A percentile compares a stretch with the other conserved stretches of the same genome.
phyloP scores from a whole-genome alignment of 75 land plant species.

The Selaginella moellendorffii region DNA sequence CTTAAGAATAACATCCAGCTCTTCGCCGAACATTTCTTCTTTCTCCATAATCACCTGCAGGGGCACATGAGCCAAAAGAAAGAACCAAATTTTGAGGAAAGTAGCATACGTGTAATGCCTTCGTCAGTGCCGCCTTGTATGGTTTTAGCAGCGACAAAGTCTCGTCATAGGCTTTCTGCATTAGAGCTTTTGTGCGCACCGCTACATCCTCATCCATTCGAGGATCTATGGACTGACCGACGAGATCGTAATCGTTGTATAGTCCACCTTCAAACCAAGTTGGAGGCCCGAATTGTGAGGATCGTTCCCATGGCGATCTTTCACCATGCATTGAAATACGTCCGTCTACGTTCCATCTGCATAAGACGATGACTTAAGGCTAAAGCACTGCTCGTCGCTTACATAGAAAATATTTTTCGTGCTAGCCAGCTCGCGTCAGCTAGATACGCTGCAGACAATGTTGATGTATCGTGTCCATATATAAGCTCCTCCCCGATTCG shows the following conservation, averaged over 20 bases:
- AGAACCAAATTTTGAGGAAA: conserved; percentile 1
- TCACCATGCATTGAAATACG: conserved; percentile 77
- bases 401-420: conserved; percentile 75
- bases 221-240: conserved; percentile 41
- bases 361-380: not conserved
- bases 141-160: conserved; percentile 42
- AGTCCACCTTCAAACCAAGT: conserved; percentile 76
- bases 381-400: conserved; percentile 8
- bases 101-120: conserved; percentile 47
- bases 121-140: conserved; percentile 74
- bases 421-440: conserved; percentile 93
- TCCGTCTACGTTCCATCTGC: conserved; percentile 81
- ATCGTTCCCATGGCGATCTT: conserved; percentile 47
- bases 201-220: conserved; percentile 53
- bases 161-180: conserved; percentile 36
- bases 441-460: conserved; percentile 44
- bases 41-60: conserved; percentile 58
- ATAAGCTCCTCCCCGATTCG: conserved; percentile 90
- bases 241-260: conserved; percentile 55
- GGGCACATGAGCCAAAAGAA: not conserved
- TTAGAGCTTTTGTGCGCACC: conserved; percentile 35
- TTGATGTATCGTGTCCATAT: conserved; percentile 77
- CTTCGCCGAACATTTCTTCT: conserved; percentile 62
- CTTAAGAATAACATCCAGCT: conserved; percentile 63
- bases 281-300: conserved; percentile 49